Percentiles rank a stretch among this genome's conserved stretches.
Conservation (phyloP, 345 rosid genomes). For the Diplotaxis tenuifolia region DNA sequence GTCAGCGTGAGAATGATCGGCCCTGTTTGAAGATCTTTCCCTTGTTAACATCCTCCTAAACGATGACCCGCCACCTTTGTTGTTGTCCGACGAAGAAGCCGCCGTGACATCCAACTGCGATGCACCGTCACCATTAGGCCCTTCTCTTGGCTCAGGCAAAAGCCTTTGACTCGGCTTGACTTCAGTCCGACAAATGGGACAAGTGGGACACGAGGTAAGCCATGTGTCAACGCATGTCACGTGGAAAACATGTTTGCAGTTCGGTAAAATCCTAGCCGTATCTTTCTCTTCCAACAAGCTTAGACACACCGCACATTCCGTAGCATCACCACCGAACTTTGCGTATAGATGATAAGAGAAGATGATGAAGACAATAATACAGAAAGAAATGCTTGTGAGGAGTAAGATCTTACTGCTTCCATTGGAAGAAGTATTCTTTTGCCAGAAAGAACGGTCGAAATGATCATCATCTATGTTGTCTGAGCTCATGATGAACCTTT, state of each 20-base stretch:
- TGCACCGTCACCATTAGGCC: constrained; percentile 30
- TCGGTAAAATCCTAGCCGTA: constrained; percentile 59
- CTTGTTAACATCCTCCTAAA: constrained; percentile 47
- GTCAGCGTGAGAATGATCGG: constrained; percentile 27
- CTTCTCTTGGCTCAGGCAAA: constrained; percentile 50
- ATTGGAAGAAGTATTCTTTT: constrained; percentile 16
- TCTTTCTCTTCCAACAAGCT: constrained; percentile 64
- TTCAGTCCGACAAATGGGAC: constrained; percentile 78
- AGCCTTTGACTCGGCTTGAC: constrained; percentile 58
- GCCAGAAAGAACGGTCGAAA: constrained; percentile 16
- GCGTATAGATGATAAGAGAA: constrained; percentile 45
- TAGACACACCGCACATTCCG: constrained; percentile 66
- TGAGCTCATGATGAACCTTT: constrained; percentile 29
- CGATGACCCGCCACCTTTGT: constrained; percentile 44
- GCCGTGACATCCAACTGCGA: constrained; percentile 31
- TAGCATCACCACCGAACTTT: no score
- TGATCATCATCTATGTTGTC: not conserved
- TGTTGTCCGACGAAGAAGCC: constrained; percentile 25
- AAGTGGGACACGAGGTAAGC: constrained; percentile 56
- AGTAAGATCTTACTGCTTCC: constrained; percentile 49
- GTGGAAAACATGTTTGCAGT: constrained; percentile 75
- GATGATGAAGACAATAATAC: constrained; percentile 42
- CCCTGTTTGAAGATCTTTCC: no score
- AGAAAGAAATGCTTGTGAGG: constrained; percentile 41
- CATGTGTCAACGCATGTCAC: constrained; percentile 66